Evolutionary conservation across 768 basidiomycete species (phyloP).

Genomic region (Suillus paluster): DNA sequence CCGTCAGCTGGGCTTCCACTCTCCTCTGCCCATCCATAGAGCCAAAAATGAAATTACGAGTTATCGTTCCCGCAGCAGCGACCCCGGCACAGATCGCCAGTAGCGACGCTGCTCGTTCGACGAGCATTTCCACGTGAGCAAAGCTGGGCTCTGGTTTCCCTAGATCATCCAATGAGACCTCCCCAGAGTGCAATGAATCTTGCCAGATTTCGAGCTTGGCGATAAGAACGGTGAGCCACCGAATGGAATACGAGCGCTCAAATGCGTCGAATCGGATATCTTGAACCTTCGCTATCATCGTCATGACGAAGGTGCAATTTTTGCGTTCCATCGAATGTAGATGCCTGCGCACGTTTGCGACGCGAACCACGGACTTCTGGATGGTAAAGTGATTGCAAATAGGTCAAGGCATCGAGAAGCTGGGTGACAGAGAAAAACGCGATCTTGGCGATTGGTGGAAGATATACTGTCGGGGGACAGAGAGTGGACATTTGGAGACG

Average conservation of each 20-base stretch:
- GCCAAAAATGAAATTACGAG: conserved; percentile 56
- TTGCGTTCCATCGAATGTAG: neutral
- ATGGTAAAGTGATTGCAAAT: conserved; percentile 58
- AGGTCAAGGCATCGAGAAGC: conserved; percentile 50
- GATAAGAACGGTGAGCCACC: conserved; percentile 76
- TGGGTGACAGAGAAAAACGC: conserved; percentile 35
- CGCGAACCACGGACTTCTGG: conserved; percentile 67
- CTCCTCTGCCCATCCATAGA: conserved; percentile 13
- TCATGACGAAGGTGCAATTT: neutral
- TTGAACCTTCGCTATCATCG: conserved; percentile 25
- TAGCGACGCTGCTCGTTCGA: conserved; percentile 61
- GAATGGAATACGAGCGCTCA: conserved; percentile 69
- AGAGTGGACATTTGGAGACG: conserved; percentile 5
- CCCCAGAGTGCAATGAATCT: neutral
- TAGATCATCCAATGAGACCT: neutral
- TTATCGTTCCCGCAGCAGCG: conserved; percentile 61
- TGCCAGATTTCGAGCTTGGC: conserved; percentile 35
- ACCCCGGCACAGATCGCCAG: conserved; percentile 69
- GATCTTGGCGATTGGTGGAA: conserved; percentile 58
- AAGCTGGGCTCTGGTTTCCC: neutral
- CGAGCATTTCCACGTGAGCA: conserved; percentile 38
- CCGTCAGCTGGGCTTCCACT: conserved; percentile 55
- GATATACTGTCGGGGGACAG: conserved; percentile 51
- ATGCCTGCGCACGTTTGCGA: conserved; percentile 31
- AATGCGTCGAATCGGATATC: conserved; percentile 59